Base-by-base conservation (phyloP, 805 yeast genomes). In the Lipomyces oligophaga region DNA sequence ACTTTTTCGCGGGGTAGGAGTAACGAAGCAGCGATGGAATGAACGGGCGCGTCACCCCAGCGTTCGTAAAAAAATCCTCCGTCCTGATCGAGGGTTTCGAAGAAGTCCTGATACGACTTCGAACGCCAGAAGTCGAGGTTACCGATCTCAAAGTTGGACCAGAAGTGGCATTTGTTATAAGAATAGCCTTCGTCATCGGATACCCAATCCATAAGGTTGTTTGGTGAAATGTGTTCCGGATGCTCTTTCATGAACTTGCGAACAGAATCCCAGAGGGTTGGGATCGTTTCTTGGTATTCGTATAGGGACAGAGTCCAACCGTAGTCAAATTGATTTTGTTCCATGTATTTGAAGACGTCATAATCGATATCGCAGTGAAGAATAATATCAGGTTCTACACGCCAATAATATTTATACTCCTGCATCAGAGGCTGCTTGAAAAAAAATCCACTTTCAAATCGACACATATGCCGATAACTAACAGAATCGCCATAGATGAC, bases 381-480 rank as follows among this genome's bases (percentile, higher is more conserved):
- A 63, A 77, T 75, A 58, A 81, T 78, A 57, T 77, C 82, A 11
- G 96, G 96, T 68, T 88, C 96, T 30, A 88, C 89, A 66, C 95
- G 80, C 96, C 96, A 88, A 73, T 85, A 86, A 76, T 83, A 87
- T 60, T 82, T 85, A 73, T 81, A 88, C 21, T 79, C 77, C 49
- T 72, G 68, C 66, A 87, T 61, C 40, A 80, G 67, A 41, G 76
- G 77, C 62, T 85, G 86, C 63, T 82, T 74, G 76, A 80, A 86
- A 70, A 86, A 83, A 64, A 82, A 83, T 0, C 95, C 95, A 15
- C 88, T 78, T 65, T 84, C 88, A 67, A 77, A 87, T 57, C 96
- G 77, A 67, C 95, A 87, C 95, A 88, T 85, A 67, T 85, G 90
- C 62, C 95, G 79, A 68, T 86, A 87, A 15, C 88, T 74, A 52